Conservation (phyloP, 148 eudicot species). For the Dianthus caryophyllus region DNA sequence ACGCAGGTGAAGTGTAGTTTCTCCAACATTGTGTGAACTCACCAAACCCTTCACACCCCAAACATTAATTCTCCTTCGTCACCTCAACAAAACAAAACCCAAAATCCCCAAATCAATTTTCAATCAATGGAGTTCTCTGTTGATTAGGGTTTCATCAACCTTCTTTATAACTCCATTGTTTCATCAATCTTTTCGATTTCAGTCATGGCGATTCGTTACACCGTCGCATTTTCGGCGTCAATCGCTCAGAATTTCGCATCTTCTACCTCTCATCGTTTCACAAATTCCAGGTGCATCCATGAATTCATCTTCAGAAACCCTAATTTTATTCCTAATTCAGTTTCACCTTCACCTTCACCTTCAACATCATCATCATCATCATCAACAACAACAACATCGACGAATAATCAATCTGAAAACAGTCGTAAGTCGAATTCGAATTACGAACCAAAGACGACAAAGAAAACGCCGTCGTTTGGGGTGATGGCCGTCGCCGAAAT, state of each 20-base stretch:
- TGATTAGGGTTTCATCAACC: too few relatives aligned
- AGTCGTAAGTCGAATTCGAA: slow-evolving; percentile 12
- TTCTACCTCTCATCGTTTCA: slow-evolving; percentile 36
- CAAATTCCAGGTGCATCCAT: slow-evolving; percentile 37
- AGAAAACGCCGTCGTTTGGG: slow-evolving; percentile 28
- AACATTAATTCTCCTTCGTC: too few relatives aligned
- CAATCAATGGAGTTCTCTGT: too few relatives aligned
- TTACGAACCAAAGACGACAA: neutral
- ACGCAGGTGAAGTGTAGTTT: too few relatives aligned
- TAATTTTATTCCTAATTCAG: neutral
- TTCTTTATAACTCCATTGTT: too few relatives aligned
- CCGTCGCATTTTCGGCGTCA: slow-evolving; percentile 58
- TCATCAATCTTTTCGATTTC: too few relatives aligned
- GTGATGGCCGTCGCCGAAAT: slow-evolving; percentile 41
- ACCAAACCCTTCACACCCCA: too few relatives aligned
- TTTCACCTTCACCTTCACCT: neutral
- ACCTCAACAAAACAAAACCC: too few relatives aligned
- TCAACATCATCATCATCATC: neutral
- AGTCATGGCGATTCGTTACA: slow-evolving; percentile 69
- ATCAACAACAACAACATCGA: slow-evolving; percentile 17
- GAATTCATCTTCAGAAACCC: slow-evolving; percentile 35
- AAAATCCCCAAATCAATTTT: too few relatives aligned
- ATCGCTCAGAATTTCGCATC: slow-evolving; percentile 57
- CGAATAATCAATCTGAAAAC: slow-evolving; percentile 18
- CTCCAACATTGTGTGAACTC: too few relatives aligned